A percentile compares a stretch with the other conserved stretches of the same genome.
These are phyloP conservation scores for Suillus cothurnatus DNA, from an alignment of 768 basidiomycete species.

Conservation along the genomic window DNA sequence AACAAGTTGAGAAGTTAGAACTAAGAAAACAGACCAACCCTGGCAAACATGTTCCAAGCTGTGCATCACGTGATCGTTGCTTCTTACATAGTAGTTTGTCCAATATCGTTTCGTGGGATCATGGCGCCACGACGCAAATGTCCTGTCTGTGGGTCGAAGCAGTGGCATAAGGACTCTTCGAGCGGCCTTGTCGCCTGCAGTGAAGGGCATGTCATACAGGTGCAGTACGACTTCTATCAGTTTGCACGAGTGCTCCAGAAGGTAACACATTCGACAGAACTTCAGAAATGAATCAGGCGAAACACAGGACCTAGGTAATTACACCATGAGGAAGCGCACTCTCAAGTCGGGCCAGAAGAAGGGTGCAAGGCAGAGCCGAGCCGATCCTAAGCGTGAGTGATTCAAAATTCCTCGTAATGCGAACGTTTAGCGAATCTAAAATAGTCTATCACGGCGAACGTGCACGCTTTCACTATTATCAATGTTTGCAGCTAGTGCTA, in stretches of 20 bases:
- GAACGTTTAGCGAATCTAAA: slow-evolving; percentile 3
- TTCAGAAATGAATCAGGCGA: slow-evolving; percentile 83
- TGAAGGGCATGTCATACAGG: slow-evolving; percentile 91
- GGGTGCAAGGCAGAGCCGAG: slow-evolving; percentile 50
- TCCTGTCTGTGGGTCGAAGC: slow-evolving; percentile 76
- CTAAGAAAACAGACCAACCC: neutral
- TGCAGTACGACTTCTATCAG: slow-evolving; percentile 33
- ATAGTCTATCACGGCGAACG: slow-evolving; percentile 84
- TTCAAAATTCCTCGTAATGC: slow-evolving; percentile 5
- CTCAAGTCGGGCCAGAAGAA: slow-evolving; percentile 60
- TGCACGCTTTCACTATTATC: slow-evolving; percentile 78
- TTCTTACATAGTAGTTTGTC: no score
- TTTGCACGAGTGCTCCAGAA: neutral
- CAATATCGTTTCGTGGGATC: neutral
- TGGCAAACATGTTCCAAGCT: no score
- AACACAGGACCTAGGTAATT: slow-evolving; percentile 60
- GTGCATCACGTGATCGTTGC: neutral
- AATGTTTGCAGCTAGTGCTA: slow-evolving; percentile 81
- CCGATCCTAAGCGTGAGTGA: slow-evolving; percentile 62
- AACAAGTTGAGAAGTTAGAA: neutral
- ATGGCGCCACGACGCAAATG: slow-evolving; percentile 73
- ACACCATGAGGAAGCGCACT: slow-evolving; percentile 65
- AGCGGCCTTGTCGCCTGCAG: slow-evolving; percentile 84
- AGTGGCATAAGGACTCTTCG: slow-evolving; percentile 86
- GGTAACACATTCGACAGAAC: slow-evolving; percentile 47